These are phyloP conservation scores for Phaeoacremonium minimum DNA, from an alignment of 2,329 filamentous ascomycete species.

Conservation along the genomic window DNA sequence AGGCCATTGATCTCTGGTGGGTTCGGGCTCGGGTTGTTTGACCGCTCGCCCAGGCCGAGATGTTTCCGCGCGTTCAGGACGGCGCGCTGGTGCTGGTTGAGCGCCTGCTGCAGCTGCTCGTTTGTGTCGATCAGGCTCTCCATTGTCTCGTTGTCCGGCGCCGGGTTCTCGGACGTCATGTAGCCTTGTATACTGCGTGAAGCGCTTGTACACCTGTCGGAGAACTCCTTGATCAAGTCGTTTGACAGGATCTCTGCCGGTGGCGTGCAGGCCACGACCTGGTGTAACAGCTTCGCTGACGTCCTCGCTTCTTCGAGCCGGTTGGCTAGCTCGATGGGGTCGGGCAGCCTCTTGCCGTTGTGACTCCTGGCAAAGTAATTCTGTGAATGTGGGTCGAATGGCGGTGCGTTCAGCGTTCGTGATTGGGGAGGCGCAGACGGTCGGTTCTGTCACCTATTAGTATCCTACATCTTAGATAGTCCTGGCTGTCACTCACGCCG, in stretches of 20 bases:
- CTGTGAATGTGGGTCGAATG: constrained; percentile 38
- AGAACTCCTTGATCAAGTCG: constrained; percentile 91
- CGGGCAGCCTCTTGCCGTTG: constrained; percentile 50
- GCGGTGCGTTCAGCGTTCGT: constrained; percentile 36
- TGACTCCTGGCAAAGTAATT: constrained; percentile 56
- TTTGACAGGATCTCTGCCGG: constrained; percentile 70
- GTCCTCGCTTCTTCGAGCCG: constrained; percentile 87
- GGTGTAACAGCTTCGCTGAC: constrained; percentile 85
- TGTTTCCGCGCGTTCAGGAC: constrained; percentile 60
- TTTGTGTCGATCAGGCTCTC: constrained; percentile 91
- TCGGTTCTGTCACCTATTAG: too few relatives aligned
- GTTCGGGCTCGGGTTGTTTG: constrained; percentile 20
- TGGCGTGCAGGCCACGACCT: constrained; percentile 84
- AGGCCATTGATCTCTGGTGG: constrained; percentile 14
- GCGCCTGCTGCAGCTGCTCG: constrained; percentile 78
- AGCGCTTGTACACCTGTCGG: constrained; percentile 77
- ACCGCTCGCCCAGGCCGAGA: constrained; percentile 32
- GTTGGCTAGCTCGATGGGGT: constrained; percentile 71
- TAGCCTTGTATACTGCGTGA: constrained; percentile 80
- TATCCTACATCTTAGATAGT: too few relatives aligned
- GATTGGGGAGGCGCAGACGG: constrained; percentile 19
- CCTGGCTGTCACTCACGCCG: constrained; percentile 23
- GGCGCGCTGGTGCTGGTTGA: constrained; percentile 81
- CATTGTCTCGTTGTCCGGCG: constrained; percentile 91
- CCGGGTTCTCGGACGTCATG: constrained; percentile 73